Conservation (phyloP, 441 rosid genomes). For the Pelargonium exstipulatum region DNA sequence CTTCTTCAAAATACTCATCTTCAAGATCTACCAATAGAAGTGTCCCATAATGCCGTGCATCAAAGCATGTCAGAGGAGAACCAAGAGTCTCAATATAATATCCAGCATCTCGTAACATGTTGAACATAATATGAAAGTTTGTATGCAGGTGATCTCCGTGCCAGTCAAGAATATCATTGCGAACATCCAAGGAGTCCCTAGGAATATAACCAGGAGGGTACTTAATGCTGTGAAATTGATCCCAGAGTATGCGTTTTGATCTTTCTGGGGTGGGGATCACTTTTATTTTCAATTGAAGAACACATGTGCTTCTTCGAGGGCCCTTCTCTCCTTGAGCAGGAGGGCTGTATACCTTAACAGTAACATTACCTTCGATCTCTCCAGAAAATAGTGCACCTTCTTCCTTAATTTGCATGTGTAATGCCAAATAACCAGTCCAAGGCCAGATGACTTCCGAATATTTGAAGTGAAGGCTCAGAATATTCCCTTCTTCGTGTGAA, state of each 20-base stretch:
- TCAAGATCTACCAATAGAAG: conserved; percentile 95
- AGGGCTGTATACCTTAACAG: conserved; percentile 62
- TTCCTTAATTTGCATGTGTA: conserved; percentile 96
- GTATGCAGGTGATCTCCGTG: conserved; percentile 99
- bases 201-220: conserved; percentile 99
- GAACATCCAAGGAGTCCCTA: conserved; percentile 93
- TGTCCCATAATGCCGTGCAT: conserved; percentile 89
- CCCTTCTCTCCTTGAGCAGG: conserved; percentile 61
- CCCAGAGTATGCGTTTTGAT: conserved; percentile 86
- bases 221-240: conserved; percentile 92
- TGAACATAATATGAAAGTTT: conserved; percentile 91
- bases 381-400: conserved; percentile 86
- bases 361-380: conserved; percentile 81
- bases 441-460: conserved; percentile 92
- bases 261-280: conserved; percentile 91
- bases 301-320: conserved; percentile 59
- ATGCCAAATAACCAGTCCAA: conserved; percentile 94
- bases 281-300: conserved; percentile 72
- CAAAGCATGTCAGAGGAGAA: conserved; percentile 94
- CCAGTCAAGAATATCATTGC: conserved; percentile 98
- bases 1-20: conserved; percentile 90
- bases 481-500: conserved; percentile 78
- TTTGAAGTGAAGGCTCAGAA: conserved; percentile 72
- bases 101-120: conserved; percentile 90
- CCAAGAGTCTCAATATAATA: conserved; percentile 93